A percentile compares a stretch with the other conserved stretches of the same genome.
Conservation (phyloP, 208 protist genomes). For the Phytomonas francai region DNA sequence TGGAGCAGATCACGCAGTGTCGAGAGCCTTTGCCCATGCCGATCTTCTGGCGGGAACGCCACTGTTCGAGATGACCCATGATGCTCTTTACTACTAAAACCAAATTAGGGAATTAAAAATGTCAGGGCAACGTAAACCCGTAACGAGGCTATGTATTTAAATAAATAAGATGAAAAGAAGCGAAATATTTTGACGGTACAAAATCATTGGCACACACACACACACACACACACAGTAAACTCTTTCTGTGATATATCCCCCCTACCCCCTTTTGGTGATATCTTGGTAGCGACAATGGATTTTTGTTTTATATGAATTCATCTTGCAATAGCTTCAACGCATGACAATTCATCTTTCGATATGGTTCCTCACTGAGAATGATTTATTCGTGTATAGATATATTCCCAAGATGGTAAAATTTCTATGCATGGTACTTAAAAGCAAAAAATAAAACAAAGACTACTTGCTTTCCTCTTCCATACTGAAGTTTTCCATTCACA, state of each 20-base stretch:
- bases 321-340: background rate
- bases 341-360: background rate
- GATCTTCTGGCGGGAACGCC: slow-evolving; percentile 90
- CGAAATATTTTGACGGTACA: background rate
- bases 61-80: slow-evolving; percentile 91
- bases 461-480: background rate
- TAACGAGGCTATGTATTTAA: background rate
- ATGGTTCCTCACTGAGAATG: background rate
- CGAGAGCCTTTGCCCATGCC: slow-evolving; percentile 87
- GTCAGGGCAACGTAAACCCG: slow-evolving; percentile 7
- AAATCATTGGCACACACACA: background rate
- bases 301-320: background rate
- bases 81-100: background rate
- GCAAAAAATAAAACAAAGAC: background rate
- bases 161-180: slow-evolving; percentile 8
- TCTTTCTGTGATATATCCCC: too few relatives aligned
- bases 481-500: background rate
- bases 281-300: background rate
- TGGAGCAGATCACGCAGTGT: slow-evolving; percentile 88
- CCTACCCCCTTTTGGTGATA: too few relatives aligned
- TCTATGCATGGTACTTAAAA: background rate
- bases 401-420: background rate
- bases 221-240: background rate
- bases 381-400: background rate
- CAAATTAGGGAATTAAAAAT: slow-evolving; percentile 13